These are phyloP conservation scores for Talaromyces liani DNA, from an alignment of 495 filamentous ascomycete genomes.

Conservation along the genomic window DNA sequence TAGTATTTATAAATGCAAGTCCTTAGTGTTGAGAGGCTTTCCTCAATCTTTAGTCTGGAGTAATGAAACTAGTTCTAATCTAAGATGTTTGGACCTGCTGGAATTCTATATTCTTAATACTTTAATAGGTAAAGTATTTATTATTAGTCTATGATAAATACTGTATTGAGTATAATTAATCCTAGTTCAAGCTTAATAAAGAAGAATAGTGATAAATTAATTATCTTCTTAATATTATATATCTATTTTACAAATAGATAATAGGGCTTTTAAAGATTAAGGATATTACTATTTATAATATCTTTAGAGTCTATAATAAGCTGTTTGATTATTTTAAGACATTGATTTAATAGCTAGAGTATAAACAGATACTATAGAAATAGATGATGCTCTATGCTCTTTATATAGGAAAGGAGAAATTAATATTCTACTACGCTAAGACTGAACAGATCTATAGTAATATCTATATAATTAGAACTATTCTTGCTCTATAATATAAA, in stretches of 20 bases:
- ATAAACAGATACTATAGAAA: constrained; percentile 13
- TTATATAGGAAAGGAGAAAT: constrained; percentile 8
- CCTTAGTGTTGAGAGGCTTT: constrained; percentile 12
- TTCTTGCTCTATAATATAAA: constrained; percentile 14
- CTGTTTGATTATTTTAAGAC: constrained; percentile 8
- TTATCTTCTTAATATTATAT: constrained; percentile 13
- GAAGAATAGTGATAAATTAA: constrained; percentile 18
- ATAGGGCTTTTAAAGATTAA: constrained; percentile 10
- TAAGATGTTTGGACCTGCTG: constrained; percentile 15
- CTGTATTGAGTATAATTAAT: constrained; percentile 9
- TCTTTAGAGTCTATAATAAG: constrained; percentile 16
- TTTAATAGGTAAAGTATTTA: constrained; percentile 13
- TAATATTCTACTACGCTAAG: constrained; percentile 13
- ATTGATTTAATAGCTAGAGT: constrained; percentile 7
- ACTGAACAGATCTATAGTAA: constrained; percentile 8
- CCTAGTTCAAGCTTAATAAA: constrained; percentile 3
- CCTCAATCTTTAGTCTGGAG: constrained; percentile 6
- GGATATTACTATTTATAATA: constrained; percentile 13
- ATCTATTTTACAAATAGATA: constrained; percentile 13
- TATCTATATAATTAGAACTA: constrained; percentile 17
- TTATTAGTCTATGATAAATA: constrained; percentile 9
- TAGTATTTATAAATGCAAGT: constrained; percentile 14
- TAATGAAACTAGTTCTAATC: constrained; percentile 14
- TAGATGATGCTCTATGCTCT: constrained; percentile 10
- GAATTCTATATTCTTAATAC: constrained; percentile 10